Conservation (phyloP, 2,329 filamentous ascomycete genomes). For the Scorias spongiosa region DNA sequence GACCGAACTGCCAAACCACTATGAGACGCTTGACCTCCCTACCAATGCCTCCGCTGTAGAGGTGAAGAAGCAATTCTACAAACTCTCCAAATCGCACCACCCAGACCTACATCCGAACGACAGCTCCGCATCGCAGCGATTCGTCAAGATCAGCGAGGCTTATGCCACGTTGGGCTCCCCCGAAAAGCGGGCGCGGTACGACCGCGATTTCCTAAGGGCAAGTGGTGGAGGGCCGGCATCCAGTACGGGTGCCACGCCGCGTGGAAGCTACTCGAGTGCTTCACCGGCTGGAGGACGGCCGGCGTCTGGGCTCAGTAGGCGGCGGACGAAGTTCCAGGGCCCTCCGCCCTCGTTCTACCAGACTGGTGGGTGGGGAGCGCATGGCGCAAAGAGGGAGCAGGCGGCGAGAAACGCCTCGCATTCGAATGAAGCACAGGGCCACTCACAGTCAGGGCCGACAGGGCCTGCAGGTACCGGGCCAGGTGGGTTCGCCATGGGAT, state of each 20-base stretch:
- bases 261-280: conserved; percentile 38
- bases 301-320: conserved; percentile 63
- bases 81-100: conserved; percentile 80
- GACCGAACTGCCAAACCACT: conserved; percentile 45
- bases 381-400: conserved; percentile 42
- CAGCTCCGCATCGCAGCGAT: conserved; percentile 55
- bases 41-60: conserved; percentile 54
- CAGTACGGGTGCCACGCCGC: conserved; percentile 37
- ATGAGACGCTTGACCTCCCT: conserved; percentile 64
- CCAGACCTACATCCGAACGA: conserved; percentile 77
- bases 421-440: conserved; percentile 12
- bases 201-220: conserved; percentile 45
- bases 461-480: conserved; percentile 18
- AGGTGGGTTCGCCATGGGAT: conserved; percentile 44
- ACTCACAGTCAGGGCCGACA: conserved; percentile 5
- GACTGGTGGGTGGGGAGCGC: conserved; percentile 60
- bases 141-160: conserved; percentile 27
- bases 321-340: conserved; percentile 62
- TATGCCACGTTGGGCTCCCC: conserved; percentile 16
- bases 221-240: conserved; percentile 13
- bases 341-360: conserved; percentile 84
- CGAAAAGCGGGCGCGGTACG: conserved; percentile 64
- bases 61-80: conserved; percentile 89
- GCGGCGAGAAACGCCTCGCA: conserved; percentile 21
- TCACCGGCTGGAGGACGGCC: conserved; percentile 56